A percentile compares a stretch with the other conserved stretches of the same genome.
Evolutionary conservation across 2,329 filamentous ascomycete genomes (phyloP).

Genomic region (Aureobasidium mangrovei): DNA sequence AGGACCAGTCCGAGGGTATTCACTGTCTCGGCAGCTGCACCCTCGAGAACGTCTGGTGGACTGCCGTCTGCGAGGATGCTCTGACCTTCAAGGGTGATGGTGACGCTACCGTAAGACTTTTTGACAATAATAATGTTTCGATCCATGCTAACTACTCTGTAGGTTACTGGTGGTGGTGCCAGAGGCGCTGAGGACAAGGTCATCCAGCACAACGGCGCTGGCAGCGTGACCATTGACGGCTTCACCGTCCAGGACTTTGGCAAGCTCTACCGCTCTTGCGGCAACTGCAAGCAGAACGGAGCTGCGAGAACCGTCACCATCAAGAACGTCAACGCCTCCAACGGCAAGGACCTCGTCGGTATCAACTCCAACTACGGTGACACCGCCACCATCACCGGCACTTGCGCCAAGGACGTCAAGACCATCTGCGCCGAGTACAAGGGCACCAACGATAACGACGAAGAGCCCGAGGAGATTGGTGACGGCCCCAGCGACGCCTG

Average conservation of each 20-base stretch:
- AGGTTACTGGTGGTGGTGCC: conserved; percentile 31
- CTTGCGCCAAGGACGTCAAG: conserved; percentile 28
- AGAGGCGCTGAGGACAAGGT: conserved; percentile 34
- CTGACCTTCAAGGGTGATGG: conserved; percentile 23
- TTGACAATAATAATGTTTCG: background rate
- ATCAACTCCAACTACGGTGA: conserved; percentile 46
- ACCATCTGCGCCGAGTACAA: conserved; percentile 29
- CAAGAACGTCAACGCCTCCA: conserved; percentile 34
- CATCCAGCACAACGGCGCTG: conserved; percentile 35
- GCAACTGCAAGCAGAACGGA: conserved; percentile 34
- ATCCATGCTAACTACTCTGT: background rate
- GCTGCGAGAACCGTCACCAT: conserved; percentile 33
- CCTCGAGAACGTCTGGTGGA: conserved; percentile 39
- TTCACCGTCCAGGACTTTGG: conserved; percentile 39
- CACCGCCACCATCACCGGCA: conserved; percentile 36
- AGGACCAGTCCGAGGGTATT: conserved; percentile 43
- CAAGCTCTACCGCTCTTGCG: conserved; percentile 44
- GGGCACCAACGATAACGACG: conserved; percentile 26
- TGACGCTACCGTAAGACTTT: background rate
- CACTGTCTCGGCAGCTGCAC: conserved; percentile 44
- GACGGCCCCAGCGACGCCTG: conserved; percentile 27
- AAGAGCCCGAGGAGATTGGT: conserved; percentile 27
- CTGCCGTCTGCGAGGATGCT: conserved; percentile 34
- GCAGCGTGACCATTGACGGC: conserved; percentile 31
- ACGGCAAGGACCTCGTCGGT: conserved; percentile 37